Conservation (phyloP, 169 alveolate genomes). For the Eimeria acervulina region DNA sequence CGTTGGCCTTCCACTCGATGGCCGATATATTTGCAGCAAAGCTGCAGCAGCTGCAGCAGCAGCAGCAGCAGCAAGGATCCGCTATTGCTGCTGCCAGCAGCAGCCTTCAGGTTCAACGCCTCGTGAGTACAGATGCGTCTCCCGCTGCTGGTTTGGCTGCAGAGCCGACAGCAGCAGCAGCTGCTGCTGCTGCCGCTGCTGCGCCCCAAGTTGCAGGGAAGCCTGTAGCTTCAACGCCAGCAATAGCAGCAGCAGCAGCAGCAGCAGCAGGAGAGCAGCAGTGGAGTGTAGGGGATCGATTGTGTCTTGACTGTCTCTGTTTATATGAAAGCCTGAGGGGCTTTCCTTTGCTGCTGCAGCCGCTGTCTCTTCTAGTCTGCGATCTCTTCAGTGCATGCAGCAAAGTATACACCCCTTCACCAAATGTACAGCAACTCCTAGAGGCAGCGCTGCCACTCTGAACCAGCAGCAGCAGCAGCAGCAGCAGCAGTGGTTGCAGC, state of each 20-base stretch:
- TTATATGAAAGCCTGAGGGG: not conserved
- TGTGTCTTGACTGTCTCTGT: constrained; percentile 1
- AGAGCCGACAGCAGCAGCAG: not conserved
- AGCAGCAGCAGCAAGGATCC: not conserved
- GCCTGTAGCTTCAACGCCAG: not conserved
- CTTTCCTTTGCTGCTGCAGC: not conserved
- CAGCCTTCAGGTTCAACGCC: not conserved
- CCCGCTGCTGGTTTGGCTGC: not conserved
- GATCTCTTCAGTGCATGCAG: not conserved
- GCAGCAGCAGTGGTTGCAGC: not conserved
- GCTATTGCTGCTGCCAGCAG: not conserved
- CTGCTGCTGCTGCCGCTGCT: not conserved
- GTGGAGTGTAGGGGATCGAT: constrained; percentile 29
- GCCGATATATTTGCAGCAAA: not conserved
- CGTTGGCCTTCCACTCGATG: constrained; percentile 40
- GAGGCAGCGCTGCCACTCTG: not conserved
- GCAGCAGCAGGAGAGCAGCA: too few relatives aligned
- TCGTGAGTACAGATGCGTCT: not conserved
- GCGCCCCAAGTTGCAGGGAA: not conserved
- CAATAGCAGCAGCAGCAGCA: too few relatives aligned
- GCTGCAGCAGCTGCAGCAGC: constrained; percentile 65
- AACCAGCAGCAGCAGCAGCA: not conserved
- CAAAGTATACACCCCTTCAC: not conserved
- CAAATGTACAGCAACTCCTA: not conserved
- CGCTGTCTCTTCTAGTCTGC: not conserved